Conservation (phyloP, 495 filamentous ascomycete species). For the Talaromyces borbonicus region DNA sequence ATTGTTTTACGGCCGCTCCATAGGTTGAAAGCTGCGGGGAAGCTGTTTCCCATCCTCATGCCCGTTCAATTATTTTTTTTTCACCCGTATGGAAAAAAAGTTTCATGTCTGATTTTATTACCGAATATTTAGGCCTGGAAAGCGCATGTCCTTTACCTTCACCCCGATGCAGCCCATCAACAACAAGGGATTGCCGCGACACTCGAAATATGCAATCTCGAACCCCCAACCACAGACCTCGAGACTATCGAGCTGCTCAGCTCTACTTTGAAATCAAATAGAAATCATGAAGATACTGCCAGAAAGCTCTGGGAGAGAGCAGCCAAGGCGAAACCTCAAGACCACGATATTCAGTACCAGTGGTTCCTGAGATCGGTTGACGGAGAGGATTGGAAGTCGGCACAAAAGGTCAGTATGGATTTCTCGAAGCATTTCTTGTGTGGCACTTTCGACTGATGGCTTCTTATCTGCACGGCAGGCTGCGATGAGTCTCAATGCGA, state of each 20-base stretch:
- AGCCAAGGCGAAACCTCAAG: slow-evolving; percentile 39
- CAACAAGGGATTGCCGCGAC: slow-evolving; percentile 39
- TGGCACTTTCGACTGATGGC: not conserved
- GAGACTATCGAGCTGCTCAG: slow-evolving; percentile 41
- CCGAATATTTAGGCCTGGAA: slow-evolving; percentile 47
- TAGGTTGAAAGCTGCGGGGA: no score
- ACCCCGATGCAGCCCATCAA: slow-evolving; percentile 33
- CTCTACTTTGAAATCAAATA: slow-evolving; percentile 24
- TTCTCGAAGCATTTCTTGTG: no score
- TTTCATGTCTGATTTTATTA: no score
- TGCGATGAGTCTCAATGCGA: slow-evolving; percentile 49
- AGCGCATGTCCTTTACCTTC: slow-evolving; percentile 38
- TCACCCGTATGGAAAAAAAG: no score
- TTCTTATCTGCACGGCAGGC: slow-evolving; percentile 24
- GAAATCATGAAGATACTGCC: slow-evolving; percentile 24
- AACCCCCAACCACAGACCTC: slow-evolving; percentile 40
- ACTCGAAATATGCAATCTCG: slow-evolving; percentile 32
- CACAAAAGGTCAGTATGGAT: slow-evolving; percentile 38
- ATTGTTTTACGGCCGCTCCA: no score
- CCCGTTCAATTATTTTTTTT: no score
- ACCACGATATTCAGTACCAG: slow-evolving; percentile 40
- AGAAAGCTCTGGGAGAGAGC: slow-evolving; percentile 45
- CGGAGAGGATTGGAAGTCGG: slow-evolving; percentile 43
- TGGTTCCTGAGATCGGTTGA: slow-evolving; percentile 45
- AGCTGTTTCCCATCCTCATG: no score